These are phyloP conservation scores for Lindgomyces ingoldianus DNA, from an alignment of 495 filamentous ascomycete species.

Conservation along the genomic window DNA sequence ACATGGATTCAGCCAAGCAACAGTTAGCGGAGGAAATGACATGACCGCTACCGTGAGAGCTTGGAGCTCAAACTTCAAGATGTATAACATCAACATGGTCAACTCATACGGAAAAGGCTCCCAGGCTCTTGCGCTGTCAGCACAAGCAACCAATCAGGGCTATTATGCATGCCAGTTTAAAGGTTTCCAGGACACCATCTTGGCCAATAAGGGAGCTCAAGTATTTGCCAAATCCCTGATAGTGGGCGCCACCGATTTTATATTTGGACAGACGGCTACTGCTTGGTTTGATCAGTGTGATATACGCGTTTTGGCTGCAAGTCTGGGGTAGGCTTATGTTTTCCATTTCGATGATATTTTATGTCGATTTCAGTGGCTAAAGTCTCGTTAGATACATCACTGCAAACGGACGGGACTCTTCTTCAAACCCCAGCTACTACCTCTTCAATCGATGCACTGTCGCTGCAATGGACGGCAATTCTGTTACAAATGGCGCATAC, in stretches of 20 bases:
- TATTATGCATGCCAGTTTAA: conserved; percentile 60
- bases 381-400: conserved; percentile 36
- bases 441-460: conserved; percentile 61
- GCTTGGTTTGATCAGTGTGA: conserved; percentile 65
- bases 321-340: conserved; percentile 34
- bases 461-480: conserved; percentile 47
- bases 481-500: conserved; percentile 53
- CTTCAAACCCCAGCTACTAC: conserved; percentile 50
- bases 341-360: not conserved
- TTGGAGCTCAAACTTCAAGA: conserved; percentile 50
- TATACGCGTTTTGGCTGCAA: conserved; percentile 58
- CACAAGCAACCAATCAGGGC: conserved; percentile 54
- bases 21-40: conserved; percentile 46
- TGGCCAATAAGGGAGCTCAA: conserved; percentile 58
- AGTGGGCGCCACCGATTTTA: conserved; percentile 64
- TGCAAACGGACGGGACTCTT: conserved; percentile 58
- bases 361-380: not conserved
- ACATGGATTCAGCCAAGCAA: conserved; percentile 47
- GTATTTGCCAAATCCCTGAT: conserved; percentile 58
- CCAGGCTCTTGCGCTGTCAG: conserved; percentile 62
- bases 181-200: conserved; percentile 64
- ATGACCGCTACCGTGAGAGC: conserved; percentile 56
- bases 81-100: conserved; percentile 64
- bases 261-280: conserved; percentile 62
- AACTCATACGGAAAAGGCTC: conserved; percentile 58